These are phyloP conservation scores for Parietaria judaica DNA, from an alignment of 306 rosid genomes.

Conservation along the genomic window DNA sequence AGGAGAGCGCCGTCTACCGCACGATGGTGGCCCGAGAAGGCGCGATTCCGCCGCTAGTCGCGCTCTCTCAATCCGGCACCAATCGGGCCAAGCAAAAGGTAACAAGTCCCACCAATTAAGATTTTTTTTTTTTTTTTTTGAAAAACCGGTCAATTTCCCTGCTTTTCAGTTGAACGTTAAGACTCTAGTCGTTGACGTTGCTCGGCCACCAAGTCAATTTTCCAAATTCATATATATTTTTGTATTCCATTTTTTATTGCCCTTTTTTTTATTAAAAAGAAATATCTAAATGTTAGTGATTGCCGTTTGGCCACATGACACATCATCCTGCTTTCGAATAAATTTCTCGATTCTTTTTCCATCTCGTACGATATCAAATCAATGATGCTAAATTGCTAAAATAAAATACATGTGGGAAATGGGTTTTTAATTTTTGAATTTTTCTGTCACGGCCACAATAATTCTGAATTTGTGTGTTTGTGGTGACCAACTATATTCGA, in stretches of 20 bases:
- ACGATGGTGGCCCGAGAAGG: slow-evolving; percentile 91
- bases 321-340: background rate
- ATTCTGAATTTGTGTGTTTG: slow-evolving; percentile 2
- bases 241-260: slow-evolving; percentile 14
- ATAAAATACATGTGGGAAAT: too few species aligned
- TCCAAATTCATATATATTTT: slow-evolving; percentile 7
- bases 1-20: slow-evolving; percentile 51
- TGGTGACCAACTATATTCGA: background rate
- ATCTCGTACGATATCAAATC: background rate
- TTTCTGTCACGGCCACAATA: background rate
- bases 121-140: too few species aligned
- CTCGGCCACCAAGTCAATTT: slow-evolving; percentile 10
- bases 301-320: slow-evolving; percentile 23
- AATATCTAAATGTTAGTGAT: background rate
- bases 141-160: too few species aligned
- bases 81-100: slow-evolving; percentile 98
- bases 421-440: background rate
- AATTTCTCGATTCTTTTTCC: background rate
- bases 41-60: slow-evolving; percentile 90
- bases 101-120: too few species aligned
- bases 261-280: background rate
- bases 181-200: slow-evolving; percentile 33
- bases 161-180: background rate
- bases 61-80: slow-evolving; percentile 86
- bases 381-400: too few species aligned